phyloP scores from a whole-genome alignment of 306 rosid species.

The Neltuma alba region DNA sequence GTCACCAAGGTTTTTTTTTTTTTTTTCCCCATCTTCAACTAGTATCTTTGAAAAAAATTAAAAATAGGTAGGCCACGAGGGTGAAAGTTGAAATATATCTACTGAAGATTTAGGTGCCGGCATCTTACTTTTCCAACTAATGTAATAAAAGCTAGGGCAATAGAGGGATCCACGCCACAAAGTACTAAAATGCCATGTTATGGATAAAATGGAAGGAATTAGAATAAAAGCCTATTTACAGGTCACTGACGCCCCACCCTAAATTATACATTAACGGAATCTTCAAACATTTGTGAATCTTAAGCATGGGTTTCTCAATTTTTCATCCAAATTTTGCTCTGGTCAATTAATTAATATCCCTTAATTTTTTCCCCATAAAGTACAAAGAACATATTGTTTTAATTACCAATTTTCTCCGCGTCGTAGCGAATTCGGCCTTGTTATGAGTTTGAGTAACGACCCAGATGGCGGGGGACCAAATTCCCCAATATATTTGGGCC shows the following conservation, averaged over 20 bases:
- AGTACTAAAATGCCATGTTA: neutral
- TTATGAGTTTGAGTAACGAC: neutral
- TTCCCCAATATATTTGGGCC: slow-evolving; percentile 22
- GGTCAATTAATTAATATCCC: neutral
- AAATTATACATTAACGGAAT: neutral
- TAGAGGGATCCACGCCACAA: neutral
- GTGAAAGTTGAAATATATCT: neutral
- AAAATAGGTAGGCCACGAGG: neutral
- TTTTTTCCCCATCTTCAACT: neutral
- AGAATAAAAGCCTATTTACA: neutral
- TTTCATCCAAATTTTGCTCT: neutral
- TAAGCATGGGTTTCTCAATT: neutral
- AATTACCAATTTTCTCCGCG: neutral
- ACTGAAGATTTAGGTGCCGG: slow-evolving; percentile 2
- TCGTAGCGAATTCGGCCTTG: neutral
- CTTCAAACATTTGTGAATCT: neutral
- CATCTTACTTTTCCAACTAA: neutral
- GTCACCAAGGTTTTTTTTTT: too few species aligned
- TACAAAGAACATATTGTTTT: too few species aligned
- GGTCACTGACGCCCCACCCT: too few species aligned
- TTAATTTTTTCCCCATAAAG: too few species aligned
- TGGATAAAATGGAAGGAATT: neutral
- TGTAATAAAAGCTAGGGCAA: neutral
- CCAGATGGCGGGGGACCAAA: neutral
- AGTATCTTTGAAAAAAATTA: neutral